Evolutionary conservation across 441 rosid genomes (phyloP).

Genomic region (Dalechampia spathulata): DNA sequence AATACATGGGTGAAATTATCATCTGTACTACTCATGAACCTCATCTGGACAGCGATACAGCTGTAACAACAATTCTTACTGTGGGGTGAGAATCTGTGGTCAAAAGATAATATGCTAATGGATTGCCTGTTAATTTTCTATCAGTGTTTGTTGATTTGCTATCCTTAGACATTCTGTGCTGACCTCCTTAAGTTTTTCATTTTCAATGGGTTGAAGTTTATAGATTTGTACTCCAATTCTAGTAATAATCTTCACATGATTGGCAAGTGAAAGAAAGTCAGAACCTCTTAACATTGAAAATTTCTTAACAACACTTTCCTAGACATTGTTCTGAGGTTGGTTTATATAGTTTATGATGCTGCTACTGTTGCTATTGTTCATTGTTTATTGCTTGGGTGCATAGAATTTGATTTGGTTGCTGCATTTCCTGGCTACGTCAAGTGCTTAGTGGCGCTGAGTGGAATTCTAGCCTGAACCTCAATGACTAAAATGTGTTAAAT

Average conservation of each 20-base stretch:
- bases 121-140: not conserved
- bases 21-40: constrained; percentile 54
- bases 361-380: not conserved
- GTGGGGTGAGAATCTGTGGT: constrained; percentile 44
- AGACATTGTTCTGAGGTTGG: not conserved
- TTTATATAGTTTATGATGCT: not conserved
- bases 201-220: constrained; percentile 1
- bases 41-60: constrained; percentile 46
- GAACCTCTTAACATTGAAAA: not conserved
- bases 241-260: not conserved
- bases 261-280: not conserved
- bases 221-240: not conserved
- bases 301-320: not conserved
- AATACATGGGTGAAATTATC: constrained; percentile 53
- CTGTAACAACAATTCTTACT: constrained; percentile 59
- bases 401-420: not conserved
- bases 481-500: constrained; percentile 7
- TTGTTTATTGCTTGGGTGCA: not conserved
- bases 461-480: not conserved
- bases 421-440: not conserved
- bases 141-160: constrained; percentile 2
- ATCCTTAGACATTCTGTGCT: not conserved
- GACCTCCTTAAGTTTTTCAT: not conserved
- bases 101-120: constrained; percentile 3
- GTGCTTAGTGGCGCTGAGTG: not conserved